A percentile compares a stretch with the other conserved stretches of the same genome.
These are phyloP conservation scores for Penicillium concentricum DNA, from an alignment of 2,329 filamentous ascomycete genomes.

Conservation along the genomic window DNA sequence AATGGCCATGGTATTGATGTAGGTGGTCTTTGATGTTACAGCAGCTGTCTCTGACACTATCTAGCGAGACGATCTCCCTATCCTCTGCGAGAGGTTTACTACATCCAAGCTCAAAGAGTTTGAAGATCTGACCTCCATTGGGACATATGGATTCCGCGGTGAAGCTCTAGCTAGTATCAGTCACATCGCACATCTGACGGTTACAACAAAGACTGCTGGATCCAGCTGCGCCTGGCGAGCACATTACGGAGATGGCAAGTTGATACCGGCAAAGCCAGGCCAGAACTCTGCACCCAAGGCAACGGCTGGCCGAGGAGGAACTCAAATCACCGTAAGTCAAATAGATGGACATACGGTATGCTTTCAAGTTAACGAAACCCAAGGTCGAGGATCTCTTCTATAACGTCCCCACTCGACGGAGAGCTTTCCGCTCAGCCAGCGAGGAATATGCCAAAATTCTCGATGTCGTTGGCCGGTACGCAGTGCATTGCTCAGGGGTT, in stretches of 20 bases:
- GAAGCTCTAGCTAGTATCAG: conserved; percentile 97
- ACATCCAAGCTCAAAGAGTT: conserved; percentile 94
- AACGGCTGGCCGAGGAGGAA: conserved; percentile 82
- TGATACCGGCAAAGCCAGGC: conserved; percentile 81
- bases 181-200: conserved; percentile 92
- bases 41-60: conserved; percentile 9
- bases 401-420: conserved; percentile 83
- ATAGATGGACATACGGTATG: background rate
- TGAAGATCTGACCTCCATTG: conserved; percentile 85
- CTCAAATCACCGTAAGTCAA: conserved; percentile 75
- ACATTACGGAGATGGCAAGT: conserved; percentile 77
- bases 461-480: conserved; percentile 89
- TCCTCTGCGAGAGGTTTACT: conserved; percentile 93
- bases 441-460: conserved; percentile 99
- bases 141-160: conserved; percentile 95
- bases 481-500: conserved; percentile 86
- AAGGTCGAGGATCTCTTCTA: conserved; percentile 92
- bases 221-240: conserved; percentile 89
- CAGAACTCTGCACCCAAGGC: conserved; percentile 83
- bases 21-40: conserved; percentile 30
- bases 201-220: conserved; percentile 89
- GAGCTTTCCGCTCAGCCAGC: conserved; percentile 84
- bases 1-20: conserved; percentile 96
- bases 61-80: conserved; percentile 84
- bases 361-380: background rate